These are phyloP conservation scores for Thuja plicata DNA, from an alignment of 83 land plant species.

Conservation along the genomic window DNA sequence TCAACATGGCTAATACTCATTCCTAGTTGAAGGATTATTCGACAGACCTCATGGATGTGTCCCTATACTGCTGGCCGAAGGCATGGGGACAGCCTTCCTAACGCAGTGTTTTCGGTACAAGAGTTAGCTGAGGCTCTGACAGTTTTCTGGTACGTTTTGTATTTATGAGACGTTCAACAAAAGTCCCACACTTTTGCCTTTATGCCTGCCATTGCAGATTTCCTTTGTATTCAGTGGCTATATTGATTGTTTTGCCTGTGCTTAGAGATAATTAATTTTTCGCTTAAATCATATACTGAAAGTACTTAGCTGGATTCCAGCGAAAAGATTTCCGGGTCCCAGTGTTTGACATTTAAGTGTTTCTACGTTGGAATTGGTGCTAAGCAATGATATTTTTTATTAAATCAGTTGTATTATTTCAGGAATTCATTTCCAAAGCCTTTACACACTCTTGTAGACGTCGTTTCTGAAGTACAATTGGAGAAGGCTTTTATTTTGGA, in stretches of 20 bases:
- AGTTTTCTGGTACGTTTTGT: not conserved
- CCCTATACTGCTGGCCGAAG: not conserved
- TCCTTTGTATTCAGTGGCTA: not conserved
- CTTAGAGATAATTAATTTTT: too few species aligned
- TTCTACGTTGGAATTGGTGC: not conserved
- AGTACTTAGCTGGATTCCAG: not conserved
- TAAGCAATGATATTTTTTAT: not conserved
- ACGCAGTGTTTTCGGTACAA: not conserved
- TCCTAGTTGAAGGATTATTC: not conserved
- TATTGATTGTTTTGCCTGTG: not conserved
- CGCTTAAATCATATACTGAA: not conserved
- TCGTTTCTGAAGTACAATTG: conserved; percentile 1
- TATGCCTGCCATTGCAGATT: not conserved
- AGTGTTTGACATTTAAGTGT: not conserved
- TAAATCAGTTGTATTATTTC: not conserved
- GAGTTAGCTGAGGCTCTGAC: not conserved
- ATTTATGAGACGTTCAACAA: not conserved
- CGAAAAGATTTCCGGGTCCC: not conserved
- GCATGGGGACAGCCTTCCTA: not conserved
- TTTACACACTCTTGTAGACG: not conserved
- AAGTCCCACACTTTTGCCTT: not conserved
- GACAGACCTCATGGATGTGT: not conserved
- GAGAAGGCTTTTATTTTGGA: not conserved
- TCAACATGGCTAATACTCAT: not conserved
- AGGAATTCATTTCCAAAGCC: not conserved